Conservation (phyloP, 371 early-diverging fungal species). For the Blakeslea trispora region DNA sequence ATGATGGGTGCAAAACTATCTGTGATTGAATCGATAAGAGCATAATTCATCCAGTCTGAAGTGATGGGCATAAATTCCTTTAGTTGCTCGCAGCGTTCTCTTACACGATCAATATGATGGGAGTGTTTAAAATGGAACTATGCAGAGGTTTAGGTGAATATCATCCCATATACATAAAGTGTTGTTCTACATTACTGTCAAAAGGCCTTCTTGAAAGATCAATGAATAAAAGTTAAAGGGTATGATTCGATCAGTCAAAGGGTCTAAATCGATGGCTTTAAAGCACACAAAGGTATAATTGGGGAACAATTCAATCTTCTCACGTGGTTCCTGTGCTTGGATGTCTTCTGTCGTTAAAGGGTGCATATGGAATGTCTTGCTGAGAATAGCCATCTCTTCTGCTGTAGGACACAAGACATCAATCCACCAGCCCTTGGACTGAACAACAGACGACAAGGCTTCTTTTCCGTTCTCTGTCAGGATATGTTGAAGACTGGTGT, state of each 20-base stretch:
- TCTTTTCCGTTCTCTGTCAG: slow-evolving; percentile 33
- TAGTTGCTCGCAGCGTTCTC: slow-evolving; percentile 39
- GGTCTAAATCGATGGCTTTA: slow-evolving; percentile 68
- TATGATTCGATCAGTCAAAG: slow-evolving; percentile 39
- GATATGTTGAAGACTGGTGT: slow-evolving; percentile 19
- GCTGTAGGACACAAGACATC: slow-evolving; percentile 80
- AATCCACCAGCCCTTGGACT: slow-evolving; percentile 82
- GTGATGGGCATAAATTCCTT: slow-evolving; percentile 43
- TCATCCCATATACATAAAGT: background rate
- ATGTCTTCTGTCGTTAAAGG: slow-evolving; percentile 79
- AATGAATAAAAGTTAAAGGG: slow-evolving; percentile 84
- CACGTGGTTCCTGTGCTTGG: slow-evolving; percentile 68
- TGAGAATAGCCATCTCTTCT: slow-evolving; percentile 76
- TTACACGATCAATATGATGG: slow-evolving; percentile 34
- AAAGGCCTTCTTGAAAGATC: slow-evolving; percentile 66
- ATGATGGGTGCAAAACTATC: slow-evolving; percentile 80
- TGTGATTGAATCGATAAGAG: slow-evolving; percentile 81
- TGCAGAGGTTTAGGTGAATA: no score
- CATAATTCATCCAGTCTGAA: slow-evolving; percentile 81
- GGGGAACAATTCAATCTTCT: slow-evolving; percentile 75
- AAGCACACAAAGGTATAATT: slow-evolving; percentile 72
- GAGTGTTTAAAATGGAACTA: slow-evolving; percentile 46
- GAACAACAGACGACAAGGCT: slow-evolving; percentile 45
- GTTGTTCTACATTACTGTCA: no score
- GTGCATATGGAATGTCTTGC: slow-evolving; percentile 70